phyloP scores from a whole-genome alignment of 805 yeast genomes.

The Maudiozyma serrabonitensis region DNA sequence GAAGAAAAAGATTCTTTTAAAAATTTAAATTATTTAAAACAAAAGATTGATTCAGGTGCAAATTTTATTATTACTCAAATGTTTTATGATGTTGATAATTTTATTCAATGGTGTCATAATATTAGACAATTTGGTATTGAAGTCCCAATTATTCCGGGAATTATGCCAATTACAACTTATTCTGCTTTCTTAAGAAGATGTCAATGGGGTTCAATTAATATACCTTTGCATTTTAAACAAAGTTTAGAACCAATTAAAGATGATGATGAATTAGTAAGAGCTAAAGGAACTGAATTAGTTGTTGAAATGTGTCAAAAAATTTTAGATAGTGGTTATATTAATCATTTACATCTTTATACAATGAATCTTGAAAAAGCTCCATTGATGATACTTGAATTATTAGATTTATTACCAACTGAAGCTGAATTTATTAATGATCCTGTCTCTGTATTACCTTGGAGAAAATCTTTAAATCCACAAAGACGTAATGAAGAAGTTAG shows the following conservation, averaged over 20 bases:
- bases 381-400: conserved; percentile 71
- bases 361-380: conserved; percentile 95
- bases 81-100: conserved; percentile 89
- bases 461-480: conserved; percentile 75
- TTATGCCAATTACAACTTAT: conserved; percentile 97
- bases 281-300: conserved; percentile 71
- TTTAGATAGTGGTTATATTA: conserved; percentile 59
- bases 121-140: conserved; percentile 64
- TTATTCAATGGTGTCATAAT: conserved; percentile 68
- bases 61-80: conserved; percentile 90
- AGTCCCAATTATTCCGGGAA: conserved; percentile 91
- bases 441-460: conserved; percentile 59
- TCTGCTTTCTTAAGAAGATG: conserved; percentile 90
- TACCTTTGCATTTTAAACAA: conserved; percentile 66
- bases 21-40: conserved; percentile 52
- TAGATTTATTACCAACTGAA: conserved; percentile 41
- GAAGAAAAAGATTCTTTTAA: conserved; percentile 57
- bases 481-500: conserved; percentile 75
- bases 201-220: conserved; percentile 77
- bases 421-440: conserved; percentile 27
- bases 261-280: conserved; percentile 82
- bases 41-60: conserved; percentile 91
- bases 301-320: conserved; percentile 74
- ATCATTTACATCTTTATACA: conserved; percentile 90
- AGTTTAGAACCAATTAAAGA: conserved; percentile 75